Percentiles rank a stretch among this genome's conserved stretches.
These are phyloP conservation scores for Trichoderma cornu-damae DNA, from an alignment of 2,329 filamentous ascomycete species.

Conservation along the genomic window DNA sequence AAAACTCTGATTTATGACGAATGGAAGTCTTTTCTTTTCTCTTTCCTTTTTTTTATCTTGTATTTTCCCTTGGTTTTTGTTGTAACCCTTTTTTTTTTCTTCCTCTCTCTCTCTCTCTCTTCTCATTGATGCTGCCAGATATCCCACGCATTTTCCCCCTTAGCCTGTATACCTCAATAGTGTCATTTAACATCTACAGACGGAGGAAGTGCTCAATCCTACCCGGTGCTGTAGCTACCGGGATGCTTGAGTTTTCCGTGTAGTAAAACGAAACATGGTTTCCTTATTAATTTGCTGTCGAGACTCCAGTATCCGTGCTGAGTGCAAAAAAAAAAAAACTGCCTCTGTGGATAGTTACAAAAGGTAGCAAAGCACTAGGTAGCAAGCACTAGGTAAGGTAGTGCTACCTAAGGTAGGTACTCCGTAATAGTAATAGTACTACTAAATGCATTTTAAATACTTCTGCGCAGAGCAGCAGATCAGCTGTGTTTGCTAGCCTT, in stretches of 20 bases:
- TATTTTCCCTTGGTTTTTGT: no score
- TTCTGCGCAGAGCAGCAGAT: no score
- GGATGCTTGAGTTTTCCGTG: no score
- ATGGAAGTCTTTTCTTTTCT: constrained; percentile 30
- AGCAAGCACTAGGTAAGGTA: no score
- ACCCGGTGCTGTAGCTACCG: neutral
- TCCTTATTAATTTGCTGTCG: neutral
- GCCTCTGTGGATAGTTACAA: no score
- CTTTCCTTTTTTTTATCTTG: constrained; percentile 12
- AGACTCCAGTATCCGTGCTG: neutral
- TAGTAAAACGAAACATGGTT: neutral
- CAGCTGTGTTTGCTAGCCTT: neutral
- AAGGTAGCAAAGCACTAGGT: no score
- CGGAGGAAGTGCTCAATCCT: neutral
- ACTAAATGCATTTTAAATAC: no score
- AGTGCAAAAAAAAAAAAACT: no score
- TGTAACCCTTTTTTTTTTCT: neutral
- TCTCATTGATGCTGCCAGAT: neutral
- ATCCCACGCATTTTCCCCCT: neutral
- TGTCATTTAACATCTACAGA: neutral
- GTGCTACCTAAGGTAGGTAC: no score
- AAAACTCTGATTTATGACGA: constrained; percentile 80
- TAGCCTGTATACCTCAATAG: neutral
- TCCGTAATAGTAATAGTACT: no score
- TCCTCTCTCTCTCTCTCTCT: neutral